Conservation (phyloP, 225 moss, liverwort and hornwort genomes). For the Thuidium tamariscinum region DNA sequence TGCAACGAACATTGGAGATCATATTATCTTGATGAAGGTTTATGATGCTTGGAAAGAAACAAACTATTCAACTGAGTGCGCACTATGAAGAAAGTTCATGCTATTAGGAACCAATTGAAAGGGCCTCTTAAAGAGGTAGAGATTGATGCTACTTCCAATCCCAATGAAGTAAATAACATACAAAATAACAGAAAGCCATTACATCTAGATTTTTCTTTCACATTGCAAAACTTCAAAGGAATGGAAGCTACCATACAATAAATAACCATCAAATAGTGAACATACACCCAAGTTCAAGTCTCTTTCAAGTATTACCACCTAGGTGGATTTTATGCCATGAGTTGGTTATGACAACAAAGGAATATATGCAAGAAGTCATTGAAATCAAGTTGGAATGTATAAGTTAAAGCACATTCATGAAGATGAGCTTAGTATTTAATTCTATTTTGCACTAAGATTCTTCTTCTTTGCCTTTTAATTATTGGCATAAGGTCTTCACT, state of each 20-base stretch:
- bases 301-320: background rate
- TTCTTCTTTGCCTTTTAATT: background rate
- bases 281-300: background rate
- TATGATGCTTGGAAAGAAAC: background rate
- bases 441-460: background rate
- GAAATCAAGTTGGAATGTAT: background rate
- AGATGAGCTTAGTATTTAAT: background rate
- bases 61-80: background rate
- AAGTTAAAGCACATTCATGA: background rate
- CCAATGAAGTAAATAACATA: background rate
- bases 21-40: background rate
- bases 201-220: background rate
- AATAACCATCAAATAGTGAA: background rate
- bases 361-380: background rate
- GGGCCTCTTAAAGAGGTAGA: background rate
- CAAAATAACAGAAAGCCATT: background rate
- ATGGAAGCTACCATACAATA: background rate
- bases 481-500: background rate
- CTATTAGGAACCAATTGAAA: background rate
- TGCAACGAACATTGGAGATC: background rate
- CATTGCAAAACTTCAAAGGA: background rate
- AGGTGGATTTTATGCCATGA: background rate
- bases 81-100: background rate
- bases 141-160: background rate
- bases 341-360: background rate